Percentiles rank a stretch among this genome's conserved stretches.
phyloP scores from a whole-genome alignment of 23 red algal genomes.

The Chondrus crispus region DNA sequence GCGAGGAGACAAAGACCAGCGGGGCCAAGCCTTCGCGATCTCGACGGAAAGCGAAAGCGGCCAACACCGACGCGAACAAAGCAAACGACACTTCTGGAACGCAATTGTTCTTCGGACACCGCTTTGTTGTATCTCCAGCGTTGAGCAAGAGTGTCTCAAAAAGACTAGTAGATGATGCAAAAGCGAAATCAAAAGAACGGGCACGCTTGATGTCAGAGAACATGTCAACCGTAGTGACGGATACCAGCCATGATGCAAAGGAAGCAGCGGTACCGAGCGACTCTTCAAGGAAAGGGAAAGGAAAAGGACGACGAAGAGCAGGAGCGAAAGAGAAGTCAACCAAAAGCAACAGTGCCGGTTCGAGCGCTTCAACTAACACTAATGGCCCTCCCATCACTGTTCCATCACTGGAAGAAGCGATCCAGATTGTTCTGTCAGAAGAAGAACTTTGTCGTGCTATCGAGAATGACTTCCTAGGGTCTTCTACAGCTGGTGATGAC shows the following conservation, averaged over 20 bases:
- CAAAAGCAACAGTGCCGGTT: not conserved
- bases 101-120: slow-evolving; percentile 3
- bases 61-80: not conserved
- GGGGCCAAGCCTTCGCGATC: not conserved
- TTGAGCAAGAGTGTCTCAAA: not conserved
- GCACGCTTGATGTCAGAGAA: slow-evolving; percentile 30
- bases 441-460: not conserved
- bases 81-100: not conserved
- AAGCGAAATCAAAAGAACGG: slow-evolving; percentile 16
- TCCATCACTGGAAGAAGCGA: not conserved
- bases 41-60: not conserved
- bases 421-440: slow-evolving; percentile 30
- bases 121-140: slow-evolving; percentile 22
- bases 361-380: not conserved
- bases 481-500: not conserved
- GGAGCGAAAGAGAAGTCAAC: not conserved
- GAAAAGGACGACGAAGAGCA: slow-evolving; percentile 34
- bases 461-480: slow-evolving; percentile 41
- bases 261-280: not conserved
- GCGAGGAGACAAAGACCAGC: not conserved
- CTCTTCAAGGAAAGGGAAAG: slow-evolving; percentile 29
- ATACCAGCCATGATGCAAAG: not conserved
- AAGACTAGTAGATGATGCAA: not conserved
- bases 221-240: slow-evolving; percentile 20
- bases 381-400: not conserved